Evolutionary conservation across 331 rosid genomes (phyloP).

Genomic region (Malus hybrid): DNA sequence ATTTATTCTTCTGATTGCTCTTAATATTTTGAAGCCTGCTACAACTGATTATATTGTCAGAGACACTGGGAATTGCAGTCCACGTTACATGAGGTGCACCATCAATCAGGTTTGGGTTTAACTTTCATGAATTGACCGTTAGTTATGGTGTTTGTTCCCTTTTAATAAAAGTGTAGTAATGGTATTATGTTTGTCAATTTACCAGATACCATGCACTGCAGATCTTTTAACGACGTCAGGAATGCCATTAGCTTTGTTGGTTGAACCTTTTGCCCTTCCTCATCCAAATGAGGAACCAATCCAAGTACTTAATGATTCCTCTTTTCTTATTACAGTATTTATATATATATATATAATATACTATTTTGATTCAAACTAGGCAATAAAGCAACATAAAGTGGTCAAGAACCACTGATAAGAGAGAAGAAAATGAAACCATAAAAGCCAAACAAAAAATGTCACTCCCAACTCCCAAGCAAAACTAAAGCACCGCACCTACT

Average conservation of each 20-base stretch:
- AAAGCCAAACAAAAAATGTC: too few relatives aligned
- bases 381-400: too few relatives aligned
- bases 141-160: neutral
- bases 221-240: constrained; percentile 93
- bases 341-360: too few relatives aligned
- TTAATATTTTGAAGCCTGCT: constrained; percentile 65
- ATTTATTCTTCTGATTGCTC: constrained; percentile 4
- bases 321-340: too few relatives aligned
- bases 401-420: too few relatives aligned
- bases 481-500: too few relatives aligned
- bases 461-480: too few relatives aligned
- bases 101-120: constrained; percentile 68
- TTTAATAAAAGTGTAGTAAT: neutral
- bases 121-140: neutral
- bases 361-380: too few relatives aligned
- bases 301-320: constrained; percentile 39
- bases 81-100: constrained; percentile 98
- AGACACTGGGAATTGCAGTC: constrained; percentile 96
- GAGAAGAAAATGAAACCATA: too few relatives aligned
- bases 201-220: constrained; percentile 81
- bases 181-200: constrained; percentile 5
- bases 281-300: constrained; percentile 94
- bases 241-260: constrained; percentile 92
- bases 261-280: constrained; percentile 95
- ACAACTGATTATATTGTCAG: constrained; percentile 80